Percentiles rank a stretch among this genome's conserved stretches.
Conservation (phyloP, 352 stramenopile genomes). For the Blastocystis sp. region DNA sequence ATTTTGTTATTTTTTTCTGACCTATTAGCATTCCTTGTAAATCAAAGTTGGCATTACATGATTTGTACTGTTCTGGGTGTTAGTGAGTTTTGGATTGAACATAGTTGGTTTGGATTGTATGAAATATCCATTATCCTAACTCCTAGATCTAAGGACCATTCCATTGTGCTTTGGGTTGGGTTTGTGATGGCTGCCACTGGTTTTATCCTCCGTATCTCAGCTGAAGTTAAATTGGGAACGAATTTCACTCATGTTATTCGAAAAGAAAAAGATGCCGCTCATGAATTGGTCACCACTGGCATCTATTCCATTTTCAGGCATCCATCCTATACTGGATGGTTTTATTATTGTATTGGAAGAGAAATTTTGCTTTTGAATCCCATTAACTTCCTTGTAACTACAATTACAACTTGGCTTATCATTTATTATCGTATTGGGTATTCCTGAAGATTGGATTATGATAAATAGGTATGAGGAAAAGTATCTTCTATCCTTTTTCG, state of each 20-base stretch:
- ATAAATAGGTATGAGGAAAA: slow-evolving; percentile 58
- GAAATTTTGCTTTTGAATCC: slow-evolving; percentile 47
- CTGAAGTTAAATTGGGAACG: slow-evolving; percentile 38
- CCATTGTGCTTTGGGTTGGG: background rate
- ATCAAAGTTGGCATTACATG: slow-evolving; percentile 51
- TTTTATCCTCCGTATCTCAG: background rate
- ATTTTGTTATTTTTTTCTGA: background rate
- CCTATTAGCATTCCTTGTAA: slow-evolving; percentile 56
- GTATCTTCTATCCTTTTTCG: slow-evolving; percentile 49
- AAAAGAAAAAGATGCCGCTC: slow-evolving; percentile 12
- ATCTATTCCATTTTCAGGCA: slow-evolving; percentile 59
- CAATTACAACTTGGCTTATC: background rate
- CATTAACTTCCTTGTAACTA: background rate
- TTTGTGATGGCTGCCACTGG: background rate
- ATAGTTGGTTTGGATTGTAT: slow-evolving; percentile 38
- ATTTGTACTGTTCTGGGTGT: background rate
- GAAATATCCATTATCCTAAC: background rate
- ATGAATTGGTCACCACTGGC: slow-evolving; percentile 42
- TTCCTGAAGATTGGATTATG: background rate
- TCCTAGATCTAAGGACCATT: slow-evolving; percentile 9
- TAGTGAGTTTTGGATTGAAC: slow-evolving; percentile 61
- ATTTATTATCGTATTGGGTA: slow-evolving; percentile 49
- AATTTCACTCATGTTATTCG: slow-evolving; percentile 65
- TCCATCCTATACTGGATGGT: slow-evolving; percentile 64
- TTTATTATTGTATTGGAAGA: slow-evolving; percentile 56